Percentiles rank a stretch among this genome's conserved stretches.
Evolutionary conservation across 2,329 filamentous ascomycete species (phyloP).

Genomic region (Chaetomium sp.): DNA sequence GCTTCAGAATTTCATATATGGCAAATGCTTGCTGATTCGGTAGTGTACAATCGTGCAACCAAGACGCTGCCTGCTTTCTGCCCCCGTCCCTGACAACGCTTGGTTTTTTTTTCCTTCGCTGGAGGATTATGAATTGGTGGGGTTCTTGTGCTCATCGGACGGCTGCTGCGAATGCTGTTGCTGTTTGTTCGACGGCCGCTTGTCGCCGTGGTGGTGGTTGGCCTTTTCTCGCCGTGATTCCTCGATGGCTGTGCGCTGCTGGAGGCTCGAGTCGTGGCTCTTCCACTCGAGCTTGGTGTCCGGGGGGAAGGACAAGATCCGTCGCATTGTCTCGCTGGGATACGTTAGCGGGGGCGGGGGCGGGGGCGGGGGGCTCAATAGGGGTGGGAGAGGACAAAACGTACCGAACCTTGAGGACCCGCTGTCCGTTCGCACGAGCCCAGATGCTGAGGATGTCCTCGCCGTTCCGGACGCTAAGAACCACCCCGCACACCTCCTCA

Average conservation of each 20-base stretch:
- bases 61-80: background rate
- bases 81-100: constrained; percentile 1
- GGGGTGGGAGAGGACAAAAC: constrained; percentile 35
- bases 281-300: constrained; percentile 95
- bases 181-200: constrained; percentile 38
- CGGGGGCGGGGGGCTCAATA: constrained; percentile 23
- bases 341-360: constrained; percentile 36
- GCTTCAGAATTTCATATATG: constrained; percentile 18
- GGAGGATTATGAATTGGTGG: constrained; percentile 19
- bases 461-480: constrained; percentile 89
- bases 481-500: constrained; percentile 92
- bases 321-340: constrained; percentile 89
- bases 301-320: constrained; percentile 78
- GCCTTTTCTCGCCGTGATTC: constrained; percentile 87
- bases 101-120: background rate
- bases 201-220: constrained; percentile 46
- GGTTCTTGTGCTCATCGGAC: constrained; percentile 28
- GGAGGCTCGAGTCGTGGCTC: constrained; percentile 93
- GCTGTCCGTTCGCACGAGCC: constrained; percentile 89
- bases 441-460: constrained; percentile 98
- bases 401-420: constrained; percentile 94
- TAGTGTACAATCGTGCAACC: constrained; percentile 25
- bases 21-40: constrained; percentile 26
- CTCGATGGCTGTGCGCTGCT: constrained; percentile 86
- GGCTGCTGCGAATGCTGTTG: constrained; percentile 29